Conservation (phyloP, 2,329 filamentous ascomycete genomes). For the Leptographium procerum region DNA sequence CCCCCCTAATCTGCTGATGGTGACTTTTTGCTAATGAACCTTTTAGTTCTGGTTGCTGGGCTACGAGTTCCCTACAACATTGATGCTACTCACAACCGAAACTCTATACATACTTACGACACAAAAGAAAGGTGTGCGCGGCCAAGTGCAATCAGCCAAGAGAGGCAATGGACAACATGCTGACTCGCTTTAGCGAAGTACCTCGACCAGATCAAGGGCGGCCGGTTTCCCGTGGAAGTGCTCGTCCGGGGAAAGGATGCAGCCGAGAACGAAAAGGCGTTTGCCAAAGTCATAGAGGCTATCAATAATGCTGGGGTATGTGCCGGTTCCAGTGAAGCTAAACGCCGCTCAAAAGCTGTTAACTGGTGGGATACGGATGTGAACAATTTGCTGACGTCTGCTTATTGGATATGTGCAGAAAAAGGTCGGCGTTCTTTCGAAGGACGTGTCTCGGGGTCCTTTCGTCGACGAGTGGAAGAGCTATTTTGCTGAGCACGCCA, state of each 20-base stretch:
- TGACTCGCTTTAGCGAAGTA: slow-evolving; percentile 58
- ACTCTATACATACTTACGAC: slow-evolving; percentile 88
- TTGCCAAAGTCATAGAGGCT: slow-evolving; percentile 68
- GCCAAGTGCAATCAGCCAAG: background rate
- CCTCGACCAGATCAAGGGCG: slow-evolving; percentile 80
- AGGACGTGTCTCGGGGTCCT: slow-evolving; percentile 73
- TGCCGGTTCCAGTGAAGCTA: slow-evolving; percentile 16
- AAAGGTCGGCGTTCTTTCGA: slow-evolving; percentile 78
- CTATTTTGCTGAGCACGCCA: slow-evolving; percentile 62
- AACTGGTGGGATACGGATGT: background rate
- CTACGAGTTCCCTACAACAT: slow-evolving; percentile 94
- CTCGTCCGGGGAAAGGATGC: slow-evolving; percentile 85
- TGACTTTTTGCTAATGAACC: background rate
- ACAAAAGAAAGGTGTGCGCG: slow-evolving; percentile 72
- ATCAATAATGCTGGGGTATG: slow-evolving; percentile 81
- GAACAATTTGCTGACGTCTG: background rate
- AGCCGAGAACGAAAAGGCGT: slow-evolving; percentile 83
- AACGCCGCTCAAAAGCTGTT: background rate
- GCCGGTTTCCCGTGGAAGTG: slow-evolving; percentile 86
- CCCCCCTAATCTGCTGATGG: background rate
- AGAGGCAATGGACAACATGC: background rate
- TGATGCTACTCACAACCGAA: slow-evolving; percentile 85
- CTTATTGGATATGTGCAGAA: slow-evolving; percentile 41
- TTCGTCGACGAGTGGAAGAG: slow-evolving; percentile 97
- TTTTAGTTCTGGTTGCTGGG: slow-evolving; percentile 90